Percentiles rank a stretch among this genome's conserved stretches.
These are phyloP conservation scores for Colletotrichum somersetense DNA, from an alignment of 2,329 filamentous ascomycete genomes.

Conservation along the genomic window DNA sequence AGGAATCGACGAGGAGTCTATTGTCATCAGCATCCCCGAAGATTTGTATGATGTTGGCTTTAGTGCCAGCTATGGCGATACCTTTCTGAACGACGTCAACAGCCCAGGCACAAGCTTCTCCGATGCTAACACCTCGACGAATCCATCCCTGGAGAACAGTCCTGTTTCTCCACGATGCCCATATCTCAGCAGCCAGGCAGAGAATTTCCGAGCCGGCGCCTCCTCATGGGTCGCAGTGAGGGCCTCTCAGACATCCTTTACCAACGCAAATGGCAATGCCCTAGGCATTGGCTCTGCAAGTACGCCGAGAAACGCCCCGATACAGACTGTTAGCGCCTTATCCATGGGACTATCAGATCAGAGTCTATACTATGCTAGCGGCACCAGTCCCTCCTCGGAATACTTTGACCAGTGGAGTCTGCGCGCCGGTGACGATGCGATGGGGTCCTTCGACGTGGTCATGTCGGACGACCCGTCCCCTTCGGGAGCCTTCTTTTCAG, in stretches of 20 bases:
- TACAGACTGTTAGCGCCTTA: conserved; percentile 12
- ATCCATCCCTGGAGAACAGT: conserved; percentile 22
- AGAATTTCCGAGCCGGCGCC: background rate
- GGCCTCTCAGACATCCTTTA: background rate
- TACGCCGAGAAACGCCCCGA: conserved; percentile 12
- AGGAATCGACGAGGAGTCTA: conserved; percentile 24
- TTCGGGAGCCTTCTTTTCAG: background rate
- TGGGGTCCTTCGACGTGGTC: background rate
- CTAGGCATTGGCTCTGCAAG: background rate
- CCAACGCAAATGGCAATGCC: background rate
- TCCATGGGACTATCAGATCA: conserved; percentile 20
- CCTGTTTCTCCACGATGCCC: conserved; percentile 12
- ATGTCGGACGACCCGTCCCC: background rate
- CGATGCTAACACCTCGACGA: conserved; percentile 9
- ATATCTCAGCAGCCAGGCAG: conserved; percentile 11
- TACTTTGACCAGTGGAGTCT: conserved; percentile 22
- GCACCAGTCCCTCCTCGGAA: conserved; percentile 10
- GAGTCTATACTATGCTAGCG: background rate
- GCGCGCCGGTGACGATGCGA: background rate
- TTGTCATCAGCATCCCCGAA: conserved; percentile 21
- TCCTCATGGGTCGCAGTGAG: background rate
- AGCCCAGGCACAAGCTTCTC: conserved; percentile 31
- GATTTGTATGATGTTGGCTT: conserved; percentile 13
- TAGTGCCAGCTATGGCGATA: conserved; percentile 5
- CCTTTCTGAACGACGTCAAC: conserved; percentile 1